These are phyloP conservation scores for Picochlorum sp. DNA, from an alignment of 139 green algal genomes.

Conservation along the genomic window DNA sequence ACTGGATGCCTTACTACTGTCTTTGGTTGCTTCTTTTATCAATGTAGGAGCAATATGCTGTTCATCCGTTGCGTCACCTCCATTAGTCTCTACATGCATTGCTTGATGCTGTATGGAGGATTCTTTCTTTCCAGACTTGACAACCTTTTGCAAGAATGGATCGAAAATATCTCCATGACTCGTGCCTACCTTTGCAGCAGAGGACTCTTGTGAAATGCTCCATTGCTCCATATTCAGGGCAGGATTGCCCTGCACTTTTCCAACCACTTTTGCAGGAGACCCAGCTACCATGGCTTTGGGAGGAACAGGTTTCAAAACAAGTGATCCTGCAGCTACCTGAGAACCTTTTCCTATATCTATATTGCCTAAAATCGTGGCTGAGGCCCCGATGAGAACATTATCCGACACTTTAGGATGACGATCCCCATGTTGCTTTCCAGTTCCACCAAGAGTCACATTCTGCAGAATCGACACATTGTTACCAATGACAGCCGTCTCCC, in stretches of 20 bases:
- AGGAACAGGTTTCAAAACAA: slow-evolving; percentile 85
- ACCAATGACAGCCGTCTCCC: slow-evolving; percentile 87
- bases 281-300: slow-evolving; percentile 77
- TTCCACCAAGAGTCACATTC: slow-evolving; percentile 93
- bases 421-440: slow-evolving; percentile 89
- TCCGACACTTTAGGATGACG: slow-evolving; percentile 89
- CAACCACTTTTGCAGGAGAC: slow-evolving; percentile 71
- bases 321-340: slow-evolving; percentile 69
- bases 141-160: too few species aligned
- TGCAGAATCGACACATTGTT: slow-evolving; percentile 95
- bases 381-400: slow-evolving; percentile 87
- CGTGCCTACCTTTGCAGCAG: too few species aligned
- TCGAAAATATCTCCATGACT: too few species aligned
- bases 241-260: slow-evolving; percentile 49
- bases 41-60: too few species aligned
- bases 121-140: too few species aligned
- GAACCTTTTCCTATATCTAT: slow-evolving; percentile 83
- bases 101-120: too few species aligned
- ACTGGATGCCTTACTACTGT: too few species aligned
- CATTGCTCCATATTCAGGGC: slow-evolving; percentile 31
- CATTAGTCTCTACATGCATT: too few species aligned
- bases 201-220: not conserved
- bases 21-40: too few species aligned
- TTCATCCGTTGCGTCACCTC: too few species aligned
- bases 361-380: slow-evolving; percentile 87